Evolutionary conservation across 139 green algal species (phyloP).

Genomic region (Deuterostichococcus epilithicus): DNA sequence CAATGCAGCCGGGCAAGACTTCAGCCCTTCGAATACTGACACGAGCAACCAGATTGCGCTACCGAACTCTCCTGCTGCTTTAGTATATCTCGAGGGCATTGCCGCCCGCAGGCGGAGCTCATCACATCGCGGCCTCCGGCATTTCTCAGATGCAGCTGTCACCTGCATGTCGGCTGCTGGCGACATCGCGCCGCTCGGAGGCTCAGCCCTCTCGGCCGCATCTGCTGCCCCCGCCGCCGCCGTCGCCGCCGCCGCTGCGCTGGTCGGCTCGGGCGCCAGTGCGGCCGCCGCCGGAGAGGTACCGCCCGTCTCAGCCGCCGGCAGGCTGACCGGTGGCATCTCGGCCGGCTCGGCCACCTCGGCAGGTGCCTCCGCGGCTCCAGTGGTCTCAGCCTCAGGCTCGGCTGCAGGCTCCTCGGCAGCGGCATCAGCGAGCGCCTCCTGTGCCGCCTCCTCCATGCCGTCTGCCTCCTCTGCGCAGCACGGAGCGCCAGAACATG

Average conservation of each 20-base stretch:
- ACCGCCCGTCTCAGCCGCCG: neutral
- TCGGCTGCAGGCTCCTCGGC: slow-evolving; percentile 2
- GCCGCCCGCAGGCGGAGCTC: too few species aligned
- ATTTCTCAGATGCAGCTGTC: neutral
- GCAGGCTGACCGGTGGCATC: neutral
- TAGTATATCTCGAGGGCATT: too few species aligned
- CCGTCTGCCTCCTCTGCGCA: neutral
- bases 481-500: neutral
- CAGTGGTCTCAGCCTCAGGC: neutral
- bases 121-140: too few species aligned
- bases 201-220: neutral
- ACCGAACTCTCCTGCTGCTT: too few species aligned
- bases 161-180: neutral
- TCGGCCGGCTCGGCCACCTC: neutral
- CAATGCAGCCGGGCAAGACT: too few species aligned
- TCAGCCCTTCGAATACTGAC: too few species aligned
- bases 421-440: neutral
- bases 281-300: neutral
- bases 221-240: neutral
- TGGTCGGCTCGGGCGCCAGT: neutral
- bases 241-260: neutral
- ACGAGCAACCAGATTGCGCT: too few species aligned
- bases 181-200: neutral
- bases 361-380: too few species aligned
- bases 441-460: neutral